A percentile compares a stretch with the other conserved stretches of the same genome.
Evolutionary conservation across 2,329 filamentous ascomycete species (phyloP).

Genomic region (Tolypocladium inflatum): DNA sequence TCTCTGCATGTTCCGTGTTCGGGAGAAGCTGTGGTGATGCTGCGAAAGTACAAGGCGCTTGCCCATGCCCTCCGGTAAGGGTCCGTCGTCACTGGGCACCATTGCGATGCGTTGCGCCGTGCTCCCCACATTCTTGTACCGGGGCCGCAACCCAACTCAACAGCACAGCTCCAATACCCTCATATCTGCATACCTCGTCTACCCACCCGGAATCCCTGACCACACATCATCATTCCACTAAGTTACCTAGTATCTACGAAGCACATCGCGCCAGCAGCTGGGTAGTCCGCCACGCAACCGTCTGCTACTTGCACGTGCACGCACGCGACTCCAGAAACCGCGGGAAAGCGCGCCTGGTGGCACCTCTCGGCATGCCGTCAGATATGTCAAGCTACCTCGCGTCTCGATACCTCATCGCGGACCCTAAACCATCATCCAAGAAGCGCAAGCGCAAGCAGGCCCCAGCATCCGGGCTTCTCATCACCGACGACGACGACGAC

Average conservation of each 20-base stretch:
- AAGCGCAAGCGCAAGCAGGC: slow-evolving; percentile 54
- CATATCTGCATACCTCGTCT: background rate
- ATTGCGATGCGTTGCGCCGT: background rate
- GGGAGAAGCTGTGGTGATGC: background rate
- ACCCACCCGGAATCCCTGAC: no score
- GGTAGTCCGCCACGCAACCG: background rate
- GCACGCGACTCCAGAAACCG: background rate
- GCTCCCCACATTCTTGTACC: slow-evolving; percentile 7
- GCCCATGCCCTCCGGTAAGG: background rate
- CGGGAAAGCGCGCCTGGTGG: background rate
- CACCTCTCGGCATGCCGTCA: slow-evolving; percentile 33
- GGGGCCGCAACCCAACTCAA: background rate
- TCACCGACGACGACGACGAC: slow-evolving; percentile 57
- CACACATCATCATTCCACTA: background rate
- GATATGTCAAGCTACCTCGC: slow-evolving; percentile 79
- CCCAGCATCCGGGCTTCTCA: slow-evolving; percentile 44
- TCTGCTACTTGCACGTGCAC: background rate
- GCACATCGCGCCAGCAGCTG: background rate
- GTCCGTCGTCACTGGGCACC: background rate
- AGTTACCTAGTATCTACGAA: background rate
- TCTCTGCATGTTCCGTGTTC: slow-evolving; percentile 2
- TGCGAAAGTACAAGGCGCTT: background rate
- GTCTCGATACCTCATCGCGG: slow-evolving; percentile 70
- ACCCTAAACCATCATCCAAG: slow-evolving; percentile 43
- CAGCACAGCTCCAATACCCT: background rate